phyloP scores from a whole-genome alignment of 805 yeast genomes.

The Ogataea paradorogensis region DNA sequence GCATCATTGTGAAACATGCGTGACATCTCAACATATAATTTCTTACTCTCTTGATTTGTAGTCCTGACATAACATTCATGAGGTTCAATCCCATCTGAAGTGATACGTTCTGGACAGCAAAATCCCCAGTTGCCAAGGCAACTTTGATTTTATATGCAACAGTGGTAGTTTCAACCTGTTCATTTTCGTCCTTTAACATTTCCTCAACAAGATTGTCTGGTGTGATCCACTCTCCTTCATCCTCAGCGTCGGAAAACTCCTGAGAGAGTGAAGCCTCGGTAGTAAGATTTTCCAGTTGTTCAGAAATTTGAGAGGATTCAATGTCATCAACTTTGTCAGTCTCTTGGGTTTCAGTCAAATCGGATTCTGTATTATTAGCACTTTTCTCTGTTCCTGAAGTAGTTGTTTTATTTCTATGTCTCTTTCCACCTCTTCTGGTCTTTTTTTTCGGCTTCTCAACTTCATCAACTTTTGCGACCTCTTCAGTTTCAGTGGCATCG shows the following conservation, averaged over 20 bases:
- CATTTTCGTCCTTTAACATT: slow-evolving; percentile 66
- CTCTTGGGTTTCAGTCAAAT: too few species aligned
- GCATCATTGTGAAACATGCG: slow-evolving; percentile 86
- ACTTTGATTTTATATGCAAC: slow-evolving; percentile 50
- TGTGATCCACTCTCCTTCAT: slow-evolving; percentile 88
- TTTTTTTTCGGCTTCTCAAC: slow-evolving; percentile 35
- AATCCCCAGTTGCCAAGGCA: slow-evolving; percentile 93
- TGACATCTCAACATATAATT: slow-evolving; percentile 96
- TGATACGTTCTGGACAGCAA: slow-evolving; percentile 94
- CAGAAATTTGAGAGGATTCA: not conserved
- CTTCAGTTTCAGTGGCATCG: slow-evolving; percentile 7
- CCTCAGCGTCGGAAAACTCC: slow-evolving; percentile 69
- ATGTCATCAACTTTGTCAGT: slow-evolving; percentile 10
- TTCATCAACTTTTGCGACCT: not conserved
- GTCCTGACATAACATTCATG: slow-evolving; percentile 81
- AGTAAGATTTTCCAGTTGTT: not conserved
- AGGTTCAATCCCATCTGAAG: slow-evolving; percentile 85
- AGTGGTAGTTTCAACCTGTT: slow-evolving; percentile 44
- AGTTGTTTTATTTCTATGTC: slow-evolving; percentile 53
- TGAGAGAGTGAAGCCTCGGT: slow-evolving; percentile 26
- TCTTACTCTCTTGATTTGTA: slow-evolving; percentile 78
- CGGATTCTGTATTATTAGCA: slow-evolving; percentile 9
- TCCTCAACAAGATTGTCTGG: slow-evolving; percentile 77
- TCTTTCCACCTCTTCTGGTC: slow-evolving; percentile 64
- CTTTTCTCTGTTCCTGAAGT: slow-evolving; percentile 7